phyloP scores from a whole-genome alignment of 2,329 filamentous ascomycete species.

The Aureobasidium sp. region DNA sequence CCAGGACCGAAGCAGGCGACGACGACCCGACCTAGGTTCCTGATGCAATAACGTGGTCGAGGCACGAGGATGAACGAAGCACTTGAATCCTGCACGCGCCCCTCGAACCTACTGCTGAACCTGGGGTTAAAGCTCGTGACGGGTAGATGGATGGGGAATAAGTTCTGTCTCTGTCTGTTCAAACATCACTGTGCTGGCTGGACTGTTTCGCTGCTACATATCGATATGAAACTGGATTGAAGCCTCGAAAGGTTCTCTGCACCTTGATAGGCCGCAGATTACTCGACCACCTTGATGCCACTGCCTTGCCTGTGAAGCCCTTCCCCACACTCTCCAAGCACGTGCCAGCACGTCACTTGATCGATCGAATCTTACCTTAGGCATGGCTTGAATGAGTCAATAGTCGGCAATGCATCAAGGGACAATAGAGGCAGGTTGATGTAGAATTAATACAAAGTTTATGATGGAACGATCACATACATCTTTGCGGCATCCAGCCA shows the following conservation, averaged over 20 bases:
- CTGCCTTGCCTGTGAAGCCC: not conserved
- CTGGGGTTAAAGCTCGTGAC: constrained; percentile 7
- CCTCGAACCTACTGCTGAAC: not conserved
- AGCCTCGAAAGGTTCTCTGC: not conserved
- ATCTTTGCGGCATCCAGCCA: not conserved
- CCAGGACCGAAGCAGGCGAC: not conserved
- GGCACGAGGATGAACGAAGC: constrained; percentile 5
- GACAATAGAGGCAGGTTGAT: not conserved
- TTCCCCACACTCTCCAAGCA: not conserved
- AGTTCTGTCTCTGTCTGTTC: not conserved
- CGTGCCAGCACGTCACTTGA: not conserved
- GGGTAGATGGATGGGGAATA: not conserved
- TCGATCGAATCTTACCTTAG: not conserved
- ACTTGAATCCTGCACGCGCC: not conserved
- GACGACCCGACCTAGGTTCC: not conserved
- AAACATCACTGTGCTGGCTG: not conserved
- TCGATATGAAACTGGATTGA: not conserved
- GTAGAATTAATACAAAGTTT: not conserved
- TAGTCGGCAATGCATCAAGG: not conserved
- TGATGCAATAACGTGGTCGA: constrained; percentile 13
- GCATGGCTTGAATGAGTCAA: not conserved
- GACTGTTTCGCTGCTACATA: not conserved
- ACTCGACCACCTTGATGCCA: constrained; percentile 1
- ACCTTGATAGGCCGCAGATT: constrained; percentile 2
- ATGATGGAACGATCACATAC: not conserved